These are phyloP conservation scores for Diaporthe citri DNA, from an alignment of 2,329 filamentous ascomycete species.

Conservation along the genomic window DNA sequence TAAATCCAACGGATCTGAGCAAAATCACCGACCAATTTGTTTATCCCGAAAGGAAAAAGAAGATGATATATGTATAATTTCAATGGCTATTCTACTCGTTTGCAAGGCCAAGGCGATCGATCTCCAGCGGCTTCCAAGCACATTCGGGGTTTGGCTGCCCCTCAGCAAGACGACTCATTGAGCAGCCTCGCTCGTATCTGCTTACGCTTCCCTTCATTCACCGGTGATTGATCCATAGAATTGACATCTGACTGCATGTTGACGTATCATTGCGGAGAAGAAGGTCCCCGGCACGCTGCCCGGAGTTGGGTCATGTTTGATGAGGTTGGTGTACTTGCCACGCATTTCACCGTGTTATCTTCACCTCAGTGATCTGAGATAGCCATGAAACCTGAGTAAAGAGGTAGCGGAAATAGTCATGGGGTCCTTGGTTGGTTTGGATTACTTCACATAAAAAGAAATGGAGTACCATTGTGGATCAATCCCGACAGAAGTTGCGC, in stretches of 20 bases:
- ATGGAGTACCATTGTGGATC: not conserved
- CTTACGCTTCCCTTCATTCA: slow-evolving; percentile 4
- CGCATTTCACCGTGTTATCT: not conserved
- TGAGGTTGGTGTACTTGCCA: not conserved
- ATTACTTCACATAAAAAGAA: not conserved
- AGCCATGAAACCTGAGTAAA: not conserved
- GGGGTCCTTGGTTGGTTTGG: not conserved
- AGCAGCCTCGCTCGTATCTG: slow-evolving; percentile 3
- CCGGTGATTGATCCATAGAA: slow-evolving; percentile 12
- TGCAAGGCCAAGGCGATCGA: not conserved
- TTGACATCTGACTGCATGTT: slow-evolving; percentile 5
- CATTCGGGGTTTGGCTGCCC: not conserved
- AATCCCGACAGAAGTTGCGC: not conserved
- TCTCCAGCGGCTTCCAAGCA: no score
- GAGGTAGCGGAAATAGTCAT: no score
- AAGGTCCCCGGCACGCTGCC: not conserved
- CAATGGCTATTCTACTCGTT: not conserved
- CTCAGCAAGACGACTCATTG: no score
- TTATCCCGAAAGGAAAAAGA: not conserved
- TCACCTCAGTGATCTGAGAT: not conserved
- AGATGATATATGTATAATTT: not conserved
- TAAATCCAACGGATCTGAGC: not conserved
- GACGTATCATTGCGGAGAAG: not conserved
- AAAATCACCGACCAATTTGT: not conserved
- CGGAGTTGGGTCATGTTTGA: not conserved